These are phyloP conservation scores for Pseudogymnoascus sp. DNA, from an alignment of 2,329 filamentous ascomycete species.

Conservation along the genomic window DNA sequence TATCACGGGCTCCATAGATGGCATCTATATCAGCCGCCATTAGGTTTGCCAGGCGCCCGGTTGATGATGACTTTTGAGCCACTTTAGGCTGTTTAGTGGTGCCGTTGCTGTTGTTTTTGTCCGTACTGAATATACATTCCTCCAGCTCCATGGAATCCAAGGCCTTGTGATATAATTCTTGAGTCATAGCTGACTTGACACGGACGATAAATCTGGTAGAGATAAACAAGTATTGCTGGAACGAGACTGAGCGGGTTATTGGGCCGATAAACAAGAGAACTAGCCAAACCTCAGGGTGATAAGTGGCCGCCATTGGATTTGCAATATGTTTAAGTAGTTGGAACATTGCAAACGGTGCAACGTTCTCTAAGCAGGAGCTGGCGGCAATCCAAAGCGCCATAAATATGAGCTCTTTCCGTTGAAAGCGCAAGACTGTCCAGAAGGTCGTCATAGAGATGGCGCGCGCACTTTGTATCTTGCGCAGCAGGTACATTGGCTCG, in stretches of 20 bases:
- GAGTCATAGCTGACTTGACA: constrained; percentile 49
- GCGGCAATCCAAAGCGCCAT: constrained; percentile 38
- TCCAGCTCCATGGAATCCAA: no score
- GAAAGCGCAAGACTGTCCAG: constrained; percentile 40
- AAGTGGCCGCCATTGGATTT: constrained; percentile 36
- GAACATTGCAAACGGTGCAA: constrained; percentile 49
- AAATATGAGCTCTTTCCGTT: constrained; percentile 36
- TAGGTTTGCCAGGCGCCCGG: constrained; percentile 47
- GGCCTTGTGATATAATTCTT: no score
- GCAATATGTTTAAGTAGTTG: constrained; percentile 46
- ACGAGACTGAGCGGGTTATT: constrained; percentile 41
- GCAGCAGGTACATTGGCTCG: constrained; percentile 6
- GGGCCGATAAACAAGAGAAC: constrained; percentile 47
- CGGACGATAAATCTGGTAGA: constrained; percentile 51
- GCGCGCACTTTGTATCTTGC: constrained; percentile 39
- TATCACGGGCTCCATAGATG: constrained; percentile 45
- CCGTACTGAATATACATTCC: no score
- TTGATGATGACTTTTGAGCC: constrained; percentile 51
- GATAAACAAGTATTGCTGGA: constrained; percentile 52
- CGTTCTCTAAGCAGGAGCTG: constrained; percentile 33
- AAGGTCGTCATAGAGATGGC: constrained; percentile 38
- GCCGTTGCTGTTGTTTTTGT: no score
- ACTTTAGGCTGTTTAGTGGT: no score
- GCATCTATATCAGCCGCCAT: constrained; percentile 55
- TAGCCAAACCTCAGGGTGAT: constrained; percentile 48